Percentiles rank a stretch among this genome's conserved stretches.
phyloP scores from a whole-genome alignment of 108 stramenopile genomes.

The Craspedostauros australis region DNA sequence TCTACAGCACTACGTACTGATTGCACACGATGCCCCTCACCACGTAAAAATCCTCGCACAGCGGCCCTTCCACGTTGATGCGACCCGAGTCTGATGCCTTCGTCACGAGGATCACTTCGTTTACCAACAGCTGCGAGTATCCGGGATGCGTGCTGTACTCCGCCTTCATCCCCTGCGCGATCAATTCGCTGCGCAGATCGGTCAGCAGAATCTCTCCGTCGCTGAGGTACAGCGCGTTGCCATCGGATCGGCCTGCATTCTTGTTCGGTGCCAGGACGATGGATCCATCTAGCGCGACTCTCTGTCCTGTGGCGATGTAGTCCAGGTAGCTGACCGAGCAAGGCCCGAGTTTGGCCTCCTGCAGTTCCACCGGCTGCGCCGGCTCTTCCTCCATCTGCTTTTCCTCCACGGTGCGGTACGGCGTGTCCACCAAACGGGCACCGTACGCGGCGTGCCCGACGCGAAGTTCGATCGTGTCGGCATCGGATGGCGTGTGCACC shows the following conservation, averaged over 20 bases:
- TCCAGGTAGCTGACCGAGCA: constrained; percentile 84
- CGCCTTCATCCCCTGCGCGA: constrained; percentile 82
- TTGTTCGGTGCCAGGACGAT: constrained; percentile 73
- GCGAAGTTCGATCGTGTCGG: constrained; percentile 56
- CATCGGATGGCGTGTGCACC: constrained; percentile 48
- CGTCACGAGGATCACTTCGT: constrained; percentile 68
- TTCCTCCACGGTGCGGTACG: constrained; percentile 67
- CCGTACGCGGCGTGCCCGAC: constrained; percentile 82
- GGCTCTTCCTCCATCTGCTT: constrained; percentile 33
- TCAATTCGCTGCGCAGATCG: constrained; percentile 78
- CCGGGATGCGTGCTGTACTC: constrained; percentile 75
- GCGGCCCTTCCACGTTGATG: constrained; percentile 79
- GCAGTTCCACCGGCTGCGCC: constrained; percentile 49
- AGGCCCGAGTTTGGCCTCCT: constrained; percentile 70
- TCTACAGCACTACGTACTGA: constrained; percentile 53
- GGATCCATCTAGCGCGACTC: constrained; percentile 78
- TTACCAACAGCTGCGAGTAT: constrained; percentile 72
- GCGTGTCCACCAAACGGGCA: constrained; percentile 73
- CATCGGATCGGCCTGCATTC: constrained; percentile 1
- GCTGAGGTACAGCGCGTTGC: constrained; percentile 59
- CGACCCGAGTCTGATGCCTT: constrained; percentile 67
- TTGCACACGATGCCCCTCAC: constrained; percentile 67
- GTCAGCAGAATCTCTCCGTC: constrained; percentile 85
- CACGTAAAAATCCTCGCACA: constrained; percentile 80
- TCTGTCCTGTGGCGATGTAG: constrained; percentile 78